Base-by-base conservation (phyloP, 768 basidiomycete species). In the Mycena pura region DNA sequence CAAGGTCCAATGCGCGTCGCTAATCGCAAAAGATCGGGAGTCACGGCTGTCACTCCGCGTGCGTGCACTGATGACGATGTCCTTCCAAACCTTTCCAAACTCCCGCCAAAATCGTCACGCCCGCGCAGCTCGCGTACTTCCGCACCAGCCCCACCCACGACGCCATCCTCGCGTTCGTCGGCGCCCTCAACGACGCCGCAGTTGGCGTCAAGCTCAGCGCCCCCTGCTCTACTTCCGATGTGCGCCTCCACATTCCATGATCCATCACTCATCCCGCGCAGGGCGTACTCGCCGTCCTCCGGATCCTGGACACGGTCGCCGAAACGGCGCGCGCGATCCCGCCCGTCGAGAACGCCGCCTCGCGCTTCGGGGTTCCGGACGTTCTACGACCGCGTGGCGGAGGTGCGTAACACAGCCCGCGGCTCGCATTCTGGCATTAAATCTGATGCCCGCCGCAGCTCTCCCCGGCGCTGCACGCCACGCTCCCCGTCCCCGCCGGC, bases 351-450 rank as follows among this genome's bases (percentile, higher is more conserved):
- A 99, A 97, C 72, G 82, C 88, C 48, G 89, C 89, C 4, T 98
- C 96, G 38, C 82, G 96, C 28, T 99, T 99, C 70, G 96, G 97
- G 2, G 0, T 99, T 99, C 75, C 81, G 91, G 68, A 86, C 86
- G 0, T 97, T 99, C 72, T 93, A 95, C 67, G 96, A 98, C 76
- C 84, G 85, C 68, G 80, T 98, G 7, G 69, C 78, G 17, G 82
- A 90, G 77, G 95, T 90, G 72, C 63, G 73, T n/a, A n/a, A n/a
- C n/a, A n/a, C n/a, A n/a, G n/a, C n/a, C n/a, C 36, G 22, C n/a
- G n/a, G n/a, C n/a, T n/a, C n/a, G 6, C 3, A 25, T 22, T 8
- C 1, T 31, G 54, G 32, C 21, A 40, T 1, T 22, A 15, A 10
- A 25, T 43, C 36, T 14, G 5, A 2, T 6, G 8, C n/a, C 17